These are phyloP conservation scores for Diversispora epigaea DNA, from an alignment of 192 early-diverging fungal genomes.

Conservation along the genomic window DNA sequence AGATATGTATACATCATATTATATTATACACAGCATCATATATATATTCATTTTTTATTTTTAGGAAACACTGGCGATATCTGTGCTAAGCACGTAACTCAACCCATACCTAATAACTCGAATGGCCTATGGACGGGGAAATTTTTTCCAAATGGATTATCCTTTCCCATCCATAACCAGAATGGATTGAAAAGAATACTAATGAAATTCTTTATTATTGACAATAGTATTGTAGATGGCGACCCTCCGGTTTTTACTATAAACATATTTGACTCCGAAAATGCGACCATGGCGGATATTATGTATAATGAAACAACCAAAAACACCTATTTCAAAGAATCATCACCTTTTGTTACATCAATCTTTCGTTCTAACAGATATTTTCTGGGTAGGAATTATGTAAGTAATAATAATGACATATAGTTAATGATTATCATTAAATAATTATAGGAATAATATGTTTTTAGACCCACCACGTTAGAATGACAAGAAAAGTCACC, in stretches of 20 bases:
- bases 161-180: background rate
- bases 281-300: background rate
- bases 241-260: slow-evolving; percentile 4
- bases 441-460: no score
- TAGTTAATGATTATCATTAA: no score
- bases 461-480: no score
- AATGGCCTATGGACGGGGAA: background rate
- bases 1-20: no score
- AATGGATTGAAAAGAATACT: slow-evolving; percentile 12
- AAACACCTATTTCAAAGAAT: background rate
- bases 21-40: background rate
- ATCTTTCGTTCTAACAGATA: background rate
- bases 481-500: no score
- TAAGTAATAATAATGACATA: slow-evolving; percentile 17
- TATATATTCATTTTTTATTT: background rate
- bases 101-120: background rate
- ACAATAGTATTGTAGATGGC: background rate
- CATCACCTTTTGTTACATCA: background rate
- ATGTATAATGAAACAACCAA: background rate
- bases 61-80: background rate
- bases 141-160: background rate
- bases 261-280: background rate
- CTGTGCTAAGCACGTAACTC: background rate
- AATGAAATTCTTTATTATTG: background rate
- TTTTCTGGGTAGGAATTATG: slow-evolving; percentile 3